Evolutionary conservation across 2,329 filamentous ascomycete species (phyloP), one percentile per base, ranked within the genome.

Genomic region (Malbranchea zuffiana): DNA sequence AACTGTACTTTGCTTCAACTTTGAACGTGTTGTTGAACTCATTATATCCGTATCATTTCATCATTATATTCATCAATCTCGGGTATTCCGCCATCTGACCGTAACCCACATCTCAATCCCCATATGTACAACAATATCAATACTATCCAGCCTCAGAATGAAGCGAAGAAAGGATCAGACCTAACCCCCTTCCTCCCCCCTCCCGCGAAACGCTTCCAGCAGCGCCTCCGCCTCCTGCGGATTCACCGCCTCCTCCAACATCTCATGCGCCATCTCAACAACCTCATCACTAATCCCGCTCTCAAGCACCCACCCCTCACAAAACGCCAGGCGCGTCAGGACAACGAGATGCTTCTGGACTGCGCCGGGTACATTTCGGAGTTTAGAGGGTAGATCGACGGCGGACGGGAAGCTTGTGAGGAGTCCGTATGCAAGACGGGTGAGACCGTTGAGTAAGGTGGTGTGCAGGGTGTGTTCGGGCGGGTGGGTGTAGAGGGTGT

Each of bases 281-380:
- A 85, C 83, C 45, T 84, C 82, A 18, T 80, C 74, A 23, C 82
- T 80, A 36, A 93, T 80, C 0, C 79, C 79, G 1, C 69, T 67
- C 58, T 95, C 86, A 18, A 92, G 68, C 7, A 90, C 72, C 6
- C 82, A 59, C 19, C 84, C 80, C 43, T 93, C 84, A 4, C 76
- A 79, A 55, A 94, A 95, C 0, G 83, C 85, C n/a, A 96, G 63
- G 27, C 88, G 66, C 0, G 84, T 86, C 29, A 98, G 64, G 2
- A 77, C 76, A 6, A 95, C 73, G 1, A 92, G 66, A 50, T 92
- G 88, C 35, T 86, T 85, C 51, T 94, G 85, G 35, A 75, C 74
- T 0, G 79, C 82, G 3, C 84, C 83, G 4, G 75, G 69, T 0
- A 82, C 73, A 6, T 72, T 71, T 0, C 71, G 68, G 4, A 94